These are phyloP conservation scores for Hirsutella minnesotensis DNA, from an alignment of 2,329 filamentous ascomycete genomes.

Conservation along the genomic window DNA sequence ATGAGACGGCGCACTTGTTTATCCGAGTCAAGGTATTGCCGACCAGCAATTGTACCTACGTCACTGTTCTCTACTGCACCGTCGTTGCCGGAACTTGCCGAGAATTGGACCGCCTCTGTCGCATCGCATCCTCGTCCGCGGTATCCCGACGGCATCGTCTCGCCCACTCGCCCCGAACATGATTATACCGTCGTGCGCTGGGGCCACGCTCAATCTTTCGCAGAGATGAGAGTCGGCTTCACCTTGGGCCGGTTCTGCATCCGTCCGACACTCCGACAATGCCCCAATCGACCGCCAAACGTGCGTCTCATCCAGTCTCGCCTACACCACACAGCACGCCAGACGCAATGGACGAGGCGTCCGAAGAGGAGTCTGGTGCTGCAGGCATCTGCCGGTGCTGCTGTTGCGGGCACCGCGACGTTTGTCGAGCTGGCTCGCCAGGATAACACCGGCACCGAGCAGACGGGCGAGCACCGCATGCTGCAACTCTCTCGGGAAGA, in stretches of 20 bases:
- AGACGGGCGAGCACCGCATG: constrained; percentile 79
- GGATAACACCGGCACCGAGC: constrained; percentile 33
- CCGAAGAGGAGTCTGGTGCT: constrained; percentile 17
- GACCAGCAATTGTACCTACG: constrained; percentile 5
- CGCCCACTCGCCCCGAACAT: constrained; percentile 7
- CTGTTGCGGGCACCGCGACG: constrained; percentile 38
- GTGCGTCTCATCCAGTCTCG: constrained; percentile 14
- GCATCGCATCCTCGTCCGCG: too few species aligned
- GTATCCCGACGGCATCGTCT: neutral
- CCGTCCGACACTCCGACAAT: constrained; percentile 21
- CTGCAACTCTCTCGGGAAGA: constrained; percentile 70
- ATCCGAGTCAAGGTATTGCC: constrained; percentile 15
- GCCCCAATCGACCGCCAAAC: constrained; percentile 9
- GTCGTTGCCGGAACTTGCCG: neutral
- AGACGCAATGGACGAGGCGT: constrained; percentile 13
- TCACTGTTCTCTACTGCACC: constrained; percentile 6
- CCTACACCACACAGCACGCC: constrained; percentile 11
- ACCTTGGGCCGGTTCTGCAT: constrained; percentile 31
- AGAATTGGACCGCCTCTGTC: too few species aligned
- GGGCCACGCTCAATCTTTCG: constrained; percentile 7
- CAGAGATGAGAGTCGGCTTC: constrained; percentile 34
- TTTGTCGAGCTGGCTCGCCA: constrained; percentile 48
- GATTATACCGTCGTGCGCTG: constrained; percentile 4
- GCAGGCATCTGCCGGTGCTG: constrained; percentile 27
- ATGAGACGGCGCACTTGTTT: constrained; percentile 11